Evolutionary conservation across 768 basidiomycete species (phyloP), one percentile per base, ranked within the genome.

Genomic region (Hemileccinum impolitum): DNA sequence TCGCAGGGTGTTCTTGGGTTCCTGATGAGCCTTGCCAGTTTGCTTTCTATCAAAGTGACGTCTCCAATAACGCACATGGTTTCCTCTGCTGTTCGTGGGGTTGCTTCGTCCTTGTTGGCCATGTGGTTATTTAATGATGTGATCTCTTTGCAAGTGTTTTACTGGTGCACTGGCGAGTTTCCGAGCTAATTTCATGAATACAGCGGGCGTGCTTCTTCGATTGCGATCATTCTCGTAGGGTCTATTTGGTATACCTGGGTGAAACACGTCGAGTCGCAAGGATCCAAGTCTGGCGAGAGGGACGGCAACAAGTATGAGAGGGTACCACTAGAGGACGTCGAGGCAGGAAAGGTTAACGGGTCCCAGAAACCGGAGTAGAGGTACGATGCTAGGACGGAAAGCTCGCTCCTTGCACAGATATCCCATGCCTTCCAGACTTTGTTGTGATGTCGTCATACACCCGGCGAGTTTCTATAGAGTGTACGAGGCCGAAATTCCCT

Each of bases 51-150:
- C 75, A 94, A 98, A 68, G 89, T 97, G 53, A 98, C 94, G 8
- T 95, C 93, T 1, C 94, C 94, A 13, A 93, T 97, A 65, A 94
- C 94, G 3, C 94, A 98, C 68, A 98, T 97, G 94, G 74, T 96
- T 23, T 94, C 92, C 4, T 93, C 93, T 11, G 94, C 95, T 17
- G 91, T 95, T 4, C 87, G 94, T 46, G 94, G 95, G 15, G 94
- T 97, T 23, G 84, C 92, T 1, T 90, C 87, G n/a, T 90, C 92
- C 5, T 64, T 94, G 39, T 74, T 96, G 13, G 90, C 84, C 19
- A 75, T 87, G 66, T 87, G 79, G 81, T 54, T 91, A 17, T 96
- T 96, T 70, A 64, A 72, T 23, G 94, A 98, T 42, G 63, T 90
- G 50, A 81, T 97, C 56, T 87, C 89, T 4, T 75, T 70, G 91